Base-by-base conservation (phyloP, 108 stramenopile genomes). In the Pseudonitzschia multistriata region DNA sequence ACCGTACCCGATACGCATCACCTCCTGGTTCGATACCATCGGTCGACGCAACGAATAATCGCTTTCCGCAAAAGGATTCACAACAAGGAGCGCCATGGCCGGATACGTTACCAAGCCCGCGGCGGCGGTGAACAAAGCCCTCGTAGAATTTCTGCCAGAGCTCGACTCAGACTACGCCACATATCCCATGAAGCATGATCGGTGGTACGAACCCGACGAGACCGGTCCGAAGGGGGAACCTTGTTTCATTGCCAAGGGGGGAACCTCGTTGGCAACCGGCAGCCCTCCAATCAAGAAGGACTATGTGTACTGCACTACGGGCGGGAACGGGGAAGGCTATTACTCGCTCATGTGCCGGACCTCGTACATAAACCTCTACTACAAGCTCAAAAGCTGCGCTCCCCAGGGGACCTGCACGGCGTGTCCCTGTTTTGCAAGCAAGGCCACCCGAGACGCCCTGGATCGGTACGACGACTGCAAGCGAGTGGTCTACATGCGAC, bases 221-320 rank as follows among this genome's bases (percentile, higher is more conserved):
- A 71, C 11, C 0, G 62, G 62, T 17, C 62, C 70, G 0, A 71
- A 63, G 28, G 70, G 70, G 17, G 62, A 71, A 39, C 70, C 70
- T 14, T 71, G 70, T 49, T 71, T 71, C 36, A 1, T 71, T 0
- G 24, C 61, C 0, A 8, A 10, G 8, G 15, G 19, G 7, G 37
- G 25, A 35, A n/a, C n/a, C n/a, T 0, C 1, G 17, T 54, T 19
- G 0, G 53, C 0, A 14, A n/a, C n/a, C n/a, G n/a, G n/a, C n/a
- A n/a, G n/a, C n/a, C n/a, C n/a, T n/a, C n/a, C n/a, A n/a, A 24
- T 57, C 19, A 59, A 59, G 55, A 34, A 62, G 17, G 61, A 39
- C n/a, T 71, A 71, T 63, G 62, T 63, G 22, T 63, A 24, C 47
- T 53, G 52, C 24, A 59, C 27, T 7, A 15, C 10, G 39, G 70